Evolutionary conservation across 2,329 filamentous ascomycete species (phyloP), one percentile per base, ranked within the genome.

Genomic region (Xylaria multiplex): DNA sequence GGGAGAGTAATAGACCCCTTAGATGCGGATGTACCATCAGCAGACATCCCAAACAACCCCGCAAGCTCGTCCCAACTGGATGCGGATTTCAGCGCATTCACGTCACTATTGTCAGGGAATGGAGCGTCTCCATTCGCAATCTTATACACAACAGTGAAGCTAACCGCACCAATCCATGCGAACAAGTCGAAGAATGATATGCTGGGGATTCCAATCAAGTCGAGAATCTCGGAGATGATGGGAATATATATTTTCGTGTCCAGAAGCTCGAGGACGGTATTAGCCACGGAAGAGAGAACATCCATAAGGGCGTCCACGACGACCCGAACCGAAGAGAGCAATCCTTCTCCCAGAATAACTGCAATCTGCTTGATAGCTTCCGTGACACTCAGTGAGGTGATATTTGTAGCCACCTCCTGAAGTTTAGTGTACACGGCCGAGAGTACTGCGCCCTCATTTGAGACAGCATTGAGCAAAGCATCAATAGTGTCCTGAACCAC

Each of bases 91-190:
- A 57, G 46, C 7, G 53, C 53, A 27, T 49, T 57, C 24, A 37
- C 35, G 24, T 52, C 24, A 11, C 53, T 57, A 14, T 52, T 57
- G 53, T 57, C 45, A 1, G 53, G 60, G 53, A 63, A 63, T 16
- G 45, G 53, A 1, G 53, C 45, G 4, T 50, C 46, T 37, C 35
- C 53, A 1, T 57, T 45, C n/a, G 35, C n/a, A 19, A 50, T 52
- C 60, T 59, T 63, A 16, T 63, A 63, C 22, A 63, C 53, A 11
- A 63, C n/a, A 37, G 60, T 63, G 22, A 52, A 63, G 16, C 60
- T 50, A 7, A 57, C 53, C 8, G 53, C 60, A 8, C 24, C 35
- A 37, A 63, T 63, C 60, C 53, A 57, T 2, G 35, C 30, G 53
- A 52, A 52, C 35, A 52, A 16, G 24, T 52, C 24, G 24, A 57